A percentile compares a stretch with the other conserved stretches of the same genome.
These are phyloP conservation scores for Podaxis mareebaensis DNA, from an alignment of 768 basidiomycete species.

Conservation along the genomic window DNA sequence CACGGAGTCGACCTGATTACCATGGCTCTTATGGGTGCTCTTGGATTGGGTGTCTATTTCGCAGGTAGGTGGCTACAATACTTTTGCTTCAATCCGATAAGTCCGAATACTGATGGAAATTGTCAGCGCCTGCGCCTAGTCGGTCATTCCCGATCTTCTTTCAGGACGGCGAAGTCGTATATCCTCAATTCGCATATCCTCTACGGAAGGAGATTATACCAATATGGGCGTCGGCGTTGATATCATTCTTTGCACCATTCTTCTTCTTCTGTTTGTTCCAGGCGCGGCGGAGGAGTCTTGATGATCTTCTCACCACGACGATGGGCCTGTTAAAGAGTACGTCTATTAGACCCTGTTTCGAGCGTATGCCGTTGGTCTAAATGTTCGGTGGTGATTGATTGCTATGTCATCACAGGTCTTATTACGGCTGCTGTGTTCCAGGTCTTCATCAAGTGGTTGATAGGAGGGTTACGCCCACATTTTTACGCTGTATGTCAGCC, in stretches of 20 bases:
- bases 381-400: background rate
- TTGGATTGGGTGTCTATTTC: slow-evolving; percentile 53
- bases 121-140: slow-evolving; percentile 41
- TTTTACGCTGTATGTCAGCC: slow-evolving; percentile 56
- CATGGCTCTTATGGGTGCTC: slow-evolving; percentile 58
- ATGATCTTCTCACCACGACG: slow-evolving; percentile 49
- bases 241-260: slow-evolving; percentile 56
- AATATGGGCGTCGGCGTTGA: slow-evolving; percentile 51
- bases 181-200: slow-evolving; percentile 54
- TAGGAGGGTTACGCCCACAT: slow-evolving; percentile 51
- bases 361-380: background rate
- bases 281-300: slow-evolving; percentile 44
- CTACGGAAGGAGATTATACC: slow-evolving; percentile 53
- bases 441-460: slow-evolving; percentile 59
- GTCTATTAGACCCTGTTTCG: slow-evolving; percentile 28
- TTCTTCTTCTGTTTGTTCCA: slow-evolving; percentile 58
- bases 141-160: slow-evolving; percentile 46
- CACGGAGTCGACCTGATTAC: slow-evolving; percentile 55
- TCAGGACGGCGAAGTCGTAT: slow-evolving; percentile 48
- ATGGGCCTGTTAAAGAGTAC: slow-evolving; percentile 56
- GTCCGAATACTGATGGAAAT: slow-evolving; percentile 2
- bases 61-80: slow-evolving; percentile 33
- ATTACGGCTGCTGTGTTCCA: slow-evolving; percentile 34
- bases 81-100: background rate
- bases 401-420: slow-evolving; percentile 22